Evolutionary conservation across 1,284 basidiomycete genomes (phyloP).

Genomic region (Apiotrichum domesticum): DNA sequence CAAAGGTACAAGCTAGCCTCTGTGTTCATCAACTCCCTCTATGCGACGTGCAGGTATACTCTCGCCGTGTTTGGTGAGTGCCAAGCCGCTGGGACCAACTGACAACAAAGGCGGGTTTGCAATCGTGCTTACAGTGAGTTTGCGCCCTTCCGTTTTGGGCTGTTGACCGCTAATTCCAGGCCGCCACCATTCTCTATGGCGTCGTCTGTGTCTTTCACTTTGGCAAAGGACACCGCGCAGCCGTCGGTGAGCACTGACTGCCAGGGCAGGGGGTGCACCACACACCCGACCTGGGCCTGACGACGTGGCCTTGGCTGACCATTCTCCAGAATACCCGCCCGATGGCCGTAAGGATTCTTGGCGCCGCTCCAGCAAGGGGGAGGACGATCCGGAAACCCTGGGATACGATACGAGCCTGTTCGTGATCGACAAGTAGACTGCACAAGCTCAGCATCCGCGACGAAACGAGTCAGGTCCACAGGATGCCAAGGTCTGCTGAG

Average conservation of each 20-base stretch:
- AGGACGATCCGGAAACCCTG: too few species aligned
- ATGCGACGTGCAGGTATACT: constrained; percentile 31
- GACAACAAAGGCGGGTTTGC: constrained; percentile 27
- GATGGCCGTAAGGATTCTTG: too few species aligned
- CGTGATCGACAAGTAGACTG: too few species aligned
- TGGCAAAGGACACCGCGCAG: constrained; percentile 26
- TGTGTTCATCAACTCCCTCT: constrained; percentile 30
- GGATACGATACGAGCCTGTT: too few species aligned
- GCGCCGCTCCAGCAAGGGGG: too few species aligned
- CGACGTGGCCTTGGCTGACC: too few species aligned
- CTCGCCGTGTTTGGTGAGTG: constrained; percentile 37
- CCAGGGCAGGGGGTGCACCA: too few species aligned
- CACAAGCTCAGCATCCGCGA: too few species aligned
- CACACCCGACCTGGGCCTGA: too few species aligned
- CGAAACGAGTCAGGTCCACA: too few species aligned
- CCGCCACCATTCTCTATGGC: constrained; percentile 27
- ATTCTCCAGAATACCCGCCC: not conserved
- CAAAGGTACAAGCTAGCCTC: constrained; percentile 37
- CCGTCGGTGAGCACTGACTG: constrained; percentile 16
- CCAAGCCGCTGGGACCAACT: not conserved
- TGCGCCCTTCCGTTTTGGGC: too few species aligned
- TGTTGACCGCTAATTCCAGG: constrained; percentile 1
- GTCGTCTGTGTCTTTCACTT: constrained; percentile 36
- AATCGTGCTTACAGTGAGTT: constrained; percentile 29
- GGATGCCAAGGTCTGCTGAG: too few species aligned